phyloP scores from a whole-genome alignment of 164 flowering plant genomes.

The Stephania japonica region DNA sequence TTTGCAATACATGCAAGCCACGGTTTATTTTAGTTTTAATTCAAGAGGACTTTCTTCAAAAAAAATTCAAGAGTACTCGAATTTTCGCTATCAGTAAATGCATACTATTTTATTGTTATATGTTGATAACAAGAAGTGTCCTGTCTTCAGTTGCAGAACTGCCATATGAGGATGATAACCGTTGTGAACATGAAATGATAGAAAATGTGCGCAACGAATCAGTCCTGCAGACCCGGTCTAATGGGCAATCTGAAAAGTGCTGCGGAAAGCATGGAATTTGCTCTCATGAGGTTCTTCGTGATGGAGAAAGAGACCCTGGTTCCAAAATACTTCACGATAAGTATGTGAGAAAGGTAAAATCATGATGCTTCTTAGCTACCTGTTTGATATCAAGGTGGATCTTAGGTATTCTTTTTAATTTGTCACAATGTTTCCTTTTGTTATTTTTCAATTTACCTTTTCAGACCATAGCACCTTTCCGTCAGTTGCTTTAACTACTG shows the following conservation, averaged over 20 bases:
- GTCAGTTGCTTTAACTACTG: background rate
- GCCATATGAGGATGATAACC: slow-evolving; percentile 25
- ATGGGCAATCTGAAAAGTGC: slow-evolving; percentile 42
- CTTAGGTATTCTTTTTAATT: background rate
- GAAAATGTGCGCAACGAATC: slow-evolving; percentile 21
- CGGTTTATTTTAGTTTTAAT: too few relatives aligned
- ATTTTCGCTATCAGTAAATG: too few relatives aligned
- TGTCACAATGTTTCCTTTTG: background rate
- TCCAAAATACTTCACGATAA: slow-evolving; percentile 22
- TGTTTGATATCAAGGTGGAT: background rate
- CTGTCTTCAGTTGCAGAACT: slow-evolving; percentile 30
- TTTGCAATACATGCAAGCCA: too few relatives aligned
- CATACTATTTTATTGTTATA: background rate
- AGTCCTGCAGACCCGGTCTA: slow-evolving; percentile 11
- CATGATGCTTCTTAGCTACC: background rate
- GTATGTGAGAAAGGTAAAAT: slow-evolving; percentile 59
- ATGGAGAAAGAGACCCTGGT: slow-evolving; percentile 43
- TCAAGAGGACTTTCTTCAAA: too few relatives aligned
- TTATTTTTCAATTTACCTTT: background rate
- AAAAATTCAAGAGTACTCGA: too few relatives aligned
- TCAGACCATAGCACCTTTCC: background rate
- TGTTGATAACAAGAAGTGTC: slow-evolving; percentile 6
- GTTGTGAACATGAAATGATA: slow-evolving; percentile 18
- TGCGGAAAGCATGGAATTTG: slow-evolving; percentile 78
- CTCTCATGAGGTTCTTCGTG: slow-evolving; percentile 78